Evolutionary conservation across 2,329 filamentous ascomycete species (phyloP).

Genomic region (Aspergillus awamori): DNA sequence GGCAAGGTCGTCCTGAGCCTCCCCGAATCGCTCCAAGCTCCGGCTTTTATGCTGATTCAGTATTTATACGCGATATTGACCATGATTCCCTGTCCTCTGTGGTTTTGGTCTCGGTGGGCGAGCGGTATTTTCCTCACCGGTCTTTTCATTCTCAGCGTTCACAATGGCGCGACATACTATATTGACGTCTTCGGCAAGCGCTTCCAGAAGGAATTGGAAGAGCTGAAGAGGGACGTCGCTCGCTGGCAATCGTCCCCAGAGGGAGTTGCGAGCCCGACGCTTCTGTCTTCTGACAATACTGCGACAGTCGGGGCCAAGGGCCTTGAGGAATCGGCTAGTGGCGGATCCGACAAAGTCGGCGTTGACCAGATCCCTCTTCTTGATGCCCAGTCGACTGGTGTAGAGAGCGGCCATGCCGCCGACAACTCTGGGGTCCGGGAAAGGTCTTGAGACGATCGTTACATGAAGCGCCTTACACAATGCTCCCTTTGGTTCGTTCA

Average conservation of each 20-base stretch:
- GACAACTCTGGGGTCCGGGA: constrained; percentile 26
- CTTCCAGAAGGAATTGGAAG: constrained; percentile 94
- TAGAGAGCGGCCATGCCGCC: constrained; percentile 16
- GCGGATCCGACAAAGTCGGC: constrained; percentile 29
- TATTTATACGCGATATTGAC: constrained; percentile 88
- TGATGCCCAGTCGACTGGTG: constrained; percentile 36
- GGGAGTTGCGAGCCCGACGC: constrained; percentile 33
- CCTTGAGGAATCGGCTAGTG: constrained; percentile 25
- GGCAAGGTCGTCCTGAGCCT: constrained; percentile 81
- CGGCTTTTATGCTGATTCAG: constrained; percentile 94
- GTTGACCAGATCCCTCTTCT: constrained; percentile 43
- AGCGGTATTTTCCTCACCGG: constrained; percentile 74
- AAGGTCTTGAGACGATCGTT: constrained; percentile 23
- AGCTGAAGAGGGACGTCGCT: constrained; percentile 82
- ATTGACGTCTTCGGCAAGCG: constrained; percentile 97
- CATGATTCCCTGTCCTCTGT: constrained; percentile 91
- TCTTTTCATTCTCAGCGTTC: constrained; percentile 93
- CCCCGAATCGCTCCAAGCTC: constrained; percentile 75
- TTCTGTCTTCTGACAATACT: constrained; percentile 28
- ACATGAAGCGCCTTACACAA: not conserved
- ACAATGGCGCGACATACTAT: constrained; percentile 96
- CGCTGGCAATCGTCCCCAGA: constrained; percentile 70
- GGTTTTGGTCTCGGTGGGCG: constrained; percentile 87
- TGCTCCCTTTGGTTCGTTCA: not conserved
- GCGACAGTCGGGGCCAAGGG: constrained; percentile 23